These are phyloP conservation scores for Diaporthe helianthi DNA, from an alignment of 2,329 filamentous ascomycete species.

Conservation along the genomic window DNA sequence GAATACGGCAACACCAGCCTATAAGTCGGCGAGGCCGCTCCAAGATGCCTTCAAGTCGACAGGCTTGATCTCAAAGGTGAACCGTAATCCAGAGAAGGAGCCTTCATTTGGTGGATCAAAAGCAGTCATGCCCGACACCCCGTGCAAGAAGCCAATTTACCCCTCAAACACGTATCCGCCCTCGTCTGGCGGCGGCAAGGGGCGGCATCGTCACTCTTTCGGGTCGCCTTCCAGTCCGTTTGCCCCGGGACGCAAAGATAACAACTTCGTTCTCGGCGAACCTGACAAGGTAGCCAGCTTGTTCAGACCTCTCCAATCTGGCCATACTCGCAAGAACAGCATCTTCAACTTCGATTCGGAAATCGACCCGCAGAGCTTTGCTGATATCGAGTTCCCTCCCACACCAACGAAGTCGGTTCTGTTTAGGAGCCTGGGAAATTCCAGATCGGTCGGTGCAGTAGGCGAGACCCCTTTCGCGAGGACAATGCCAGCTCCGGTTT, in stretches of 20 bases:
- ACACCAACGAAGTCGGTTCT: constrained; percentile 82
- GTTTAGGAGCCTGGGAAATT: constrained; percentile 46
- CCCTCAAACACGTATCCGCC: constrained; percentile 72
- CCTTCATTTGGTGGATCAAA: constrained; percentile 55
- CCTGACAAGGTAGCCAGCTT: constrained; percentile 69
- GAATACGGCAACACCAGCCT: constrained; percentile 77
- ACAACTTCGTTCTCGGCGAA: constrained; percentile 60
- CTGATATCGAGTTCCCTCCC: constrained; percentile 81
- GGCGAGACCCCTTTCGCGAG: constrained; percentile 37
- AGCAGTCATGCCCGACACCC: constrained; percentile 88
- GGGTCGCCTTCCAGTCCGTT: constrained; percentile 84
- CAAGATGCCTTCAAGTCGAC: constrained; percentile 93
- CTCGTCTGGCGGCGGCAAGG: constrained; percentile 62
- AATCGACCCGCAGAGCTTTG: constrained; percentile 47
- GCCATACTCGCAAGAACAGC: constrained; percentile 65
- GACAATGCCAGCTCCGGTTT: constrained; percentile 48
- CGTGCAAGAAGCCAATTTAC: constrained; percentile 85
- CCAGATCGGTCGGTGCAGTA: constrained; percentile 31
- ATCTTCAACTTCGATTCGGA: constrained; percentile 84
- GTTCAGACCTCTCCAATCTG: constrained; percentile 64
- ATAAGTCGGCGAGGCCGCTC: constrained; percentile 78
- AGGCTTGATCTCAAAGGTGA: constrained; percentile 92
- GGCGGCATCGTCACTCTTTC: constrained; percentile 75
- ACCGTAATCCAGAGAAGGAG: constrained; percentile 78
- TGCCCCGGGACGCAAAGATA: constrained; percentile 42